Conservation (phyloP, 1,139 yeast genomes). For the Pichia cactophila region DNA sequence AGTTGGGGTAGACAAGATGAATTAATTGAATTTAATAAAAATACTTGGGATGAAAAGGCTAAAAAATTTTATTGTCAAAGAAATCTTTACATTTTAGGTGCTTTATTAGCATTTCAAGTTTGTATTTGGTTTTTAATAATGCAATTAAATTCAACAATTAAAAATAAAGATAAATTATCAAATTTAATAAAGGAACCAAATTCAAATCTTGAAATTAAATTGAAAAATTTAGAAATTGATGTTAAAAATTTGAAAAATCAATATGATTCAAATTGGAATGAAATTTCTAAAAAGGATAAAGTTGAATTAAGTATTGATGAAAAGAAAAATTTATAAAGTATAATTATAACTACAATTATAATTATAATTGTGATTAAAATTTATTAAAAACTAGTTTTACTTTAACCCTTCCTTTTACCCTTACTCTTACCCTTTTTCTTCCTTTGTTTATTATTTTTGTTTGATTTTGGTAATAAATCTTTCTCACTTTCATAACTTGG, state of each 20-base stretch:
- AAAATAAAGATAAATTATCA: constrained; percentile 38
- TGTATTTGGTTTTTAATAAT: constrained; percentile 54
- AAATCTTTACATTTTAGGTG: constrained; percentile 64
- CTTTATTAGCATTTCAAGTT: constrained; percentile 52
- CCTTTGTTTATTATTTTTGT: background rate
- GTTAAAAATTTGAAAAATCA: constrained; percentile 46
- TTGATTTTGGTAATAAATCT: background rate
- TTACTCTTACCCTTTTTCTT: background rate
- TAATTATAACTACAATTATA: no score
- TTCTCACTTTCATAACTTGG: constrained; percentile 22
- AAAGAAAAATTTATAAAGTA: background rate
- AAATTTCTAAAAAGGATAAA: constrained; percentile 37
- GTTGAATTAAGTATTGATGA: constrained; percentile 1
- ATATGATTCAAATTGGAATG: constrained; percentile 43
- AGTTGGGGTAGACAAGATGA: constrained; percentile 6
- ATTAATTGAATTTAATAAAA: constrained; percentile 10
- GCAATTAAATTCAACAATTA: constrained; percentile 49
- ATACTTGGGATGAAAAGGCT: constrained; percentile 24
- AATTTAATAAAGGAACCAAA: background rate
- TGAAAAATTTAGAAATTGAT: constrained; percentile 38
- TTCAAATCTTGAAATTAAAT: constrained; percentile 29
- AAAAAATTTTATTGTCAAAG: constrained; percentile 61
- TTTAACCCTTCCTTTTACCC: background rate
- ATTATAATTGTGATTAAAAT: no score
- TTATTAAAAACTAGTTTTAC: background rate